phyloP scores from a whole-genome alignment of 192 early-diverging fungal species.

The Mortierella hygrophila region DNA sequence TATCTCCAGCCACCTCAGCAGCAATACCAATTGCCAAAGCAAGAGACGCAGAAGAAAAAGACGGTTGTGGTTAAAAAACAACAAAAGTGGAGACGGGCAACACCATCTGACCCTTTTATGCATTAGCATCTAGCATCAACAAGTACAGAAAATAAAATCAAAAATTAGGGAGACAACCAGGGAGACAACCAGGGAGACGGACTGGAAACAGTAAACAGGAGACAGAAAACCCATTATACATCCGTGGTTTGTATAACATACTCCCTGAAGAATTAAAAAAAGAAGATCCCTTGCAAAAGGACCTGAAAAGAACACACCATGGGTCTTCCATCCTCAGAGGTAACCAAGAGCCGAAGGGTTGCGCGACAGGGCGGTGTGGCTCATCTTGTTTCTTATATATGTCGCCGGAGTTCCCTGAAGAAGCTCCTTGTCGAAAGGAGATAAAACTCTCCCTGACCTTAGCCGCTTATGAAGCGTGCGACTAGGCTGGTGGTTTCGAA shows the following conservation, averaged over 20 bases:
- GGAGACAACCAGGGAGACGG: neutral
- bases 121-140: neutral
- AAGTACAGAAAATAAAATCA: neutral
- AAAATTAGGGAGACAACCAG: neutral
- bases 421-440: too few relatives aligned
- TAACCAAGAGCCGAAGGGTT: neutral
- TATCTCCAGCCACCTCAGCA: too few relatives aligned
- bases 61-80: neutral
- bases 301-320: neutral
- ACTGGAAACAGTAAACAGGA: neutral
- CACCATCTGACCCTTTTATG: neutral
- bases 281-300: neutral
- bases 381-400: too few relatives aligned
- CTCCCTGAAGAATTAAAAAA: neutral
- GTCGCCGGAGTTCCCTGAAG: too few relatives aligned
- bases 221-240: neutral
- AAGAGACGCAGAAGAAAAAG: too few relatives aligned
- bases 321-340: neutral
- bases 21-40: too few relatives aligned
- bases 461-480: too few relatives aligned
- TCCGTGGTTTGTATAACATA: neutral
- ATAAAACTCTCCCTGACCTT: too few relatives aligned
- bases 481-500: too few relatives aligned
- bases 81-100: neutral
- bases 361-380: neutral